phyloP scores from a whole-genome alignment of 164 flowering plant species.

The Vitis rupestris region DNA sequence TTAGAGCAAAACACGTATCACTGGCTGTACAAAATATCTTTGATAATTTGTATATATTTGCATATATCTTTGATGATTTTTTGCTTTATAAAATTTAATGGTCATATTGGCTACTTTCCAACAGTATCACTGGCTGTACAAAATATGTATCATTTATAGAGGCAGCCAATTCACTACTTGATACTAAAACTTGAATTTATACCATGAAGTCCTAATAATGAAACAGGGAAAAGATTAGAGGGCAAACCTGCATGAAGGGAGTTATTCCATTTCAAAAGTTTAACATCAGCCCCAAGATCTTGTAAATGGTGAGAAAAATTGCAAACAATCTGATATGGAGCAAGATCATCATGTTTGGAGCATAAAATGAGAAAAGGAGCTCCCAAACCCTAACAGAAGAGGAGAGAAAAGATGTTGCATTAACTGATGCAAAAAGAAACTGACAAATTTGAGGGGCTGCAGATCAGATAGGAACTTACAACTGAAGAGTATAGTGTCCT shows the following conservation, averaged over 20 bases:
- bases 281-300: conserved; percentile 47
- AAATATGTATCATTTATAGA: too few species aligned
- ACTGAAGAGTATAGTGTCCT: conserved; percentile 50
- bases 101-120: too few species aligned
- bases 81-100: too few species aligned
- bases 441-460: not conserved
- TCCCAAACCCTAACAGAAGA: conserved; percentile 36
- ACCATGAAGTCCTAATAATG: not conserved
- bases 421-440: not conserved
- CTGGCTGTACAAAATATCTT: too few species aligned
- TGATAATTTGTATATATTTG: too few species aligned
- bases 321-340: conserved; percentile 37
- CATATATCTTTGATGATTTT: too few species aligned
- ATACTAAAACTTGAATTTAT: not conserved
- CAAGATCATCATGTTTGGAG: conserved; percentile 54
- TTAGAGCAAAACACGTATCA: too few species aligned
- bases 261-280: conserved; percentile 42
- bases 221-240: not conserved
- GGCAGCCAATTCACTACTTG: too few species aligned
- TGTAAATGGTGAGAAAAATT: conserved; percentile 42
- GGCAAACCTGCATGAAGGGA: conserved; percentile 60
- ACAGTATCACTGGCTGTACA: too few species aligned
- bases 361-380: conserved; percentile 63
- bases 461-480: conserved; percentile 35
- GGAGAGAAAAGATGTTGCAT: not conserved